Evolutionary conservation across 257 asterid species (phyloP), one percentile per base, ranked within the genome.

Genomic region (Avicennia marina): DNA sequence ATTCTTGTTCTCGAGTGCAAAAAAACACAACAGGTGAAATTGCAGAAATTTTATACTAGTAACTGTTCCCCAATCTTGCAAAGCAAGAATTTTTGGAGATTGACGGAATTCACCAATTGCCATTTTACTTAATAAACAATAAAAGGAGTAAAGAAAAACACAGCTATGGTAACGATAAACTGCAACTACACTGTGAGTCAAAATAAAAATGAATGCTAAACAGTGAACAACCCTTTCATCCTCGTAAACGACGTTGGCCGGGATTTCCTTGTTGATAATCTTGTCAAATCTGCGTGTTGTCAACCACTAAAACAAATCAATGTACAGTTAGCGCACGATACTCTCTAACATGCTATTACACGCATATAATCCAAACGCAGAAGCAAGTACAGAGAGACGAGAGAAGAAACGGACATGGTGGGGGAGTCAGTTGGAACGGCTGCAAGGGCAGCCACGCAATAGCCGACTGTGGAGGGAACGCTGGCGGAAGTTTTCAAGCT

Each of bases 251-350:
- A 46, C 17, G 27, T 46, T 46, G 53, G 53, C 53, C 26, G 53
- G 53, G 10, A 46, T 46, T 24, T 46, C 53, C 53, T 46, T 46
- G 53, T 46, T 46, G 53, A 46, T 46, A 46, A 46, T 46, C 53
- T 46, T 46, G 53, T 46, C 53, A 46, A 46, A 46, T 17, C 53
- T 46, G 20, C 8, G 6, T 40, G 40, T 18, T 26, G 43, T 6
- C 17, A 40, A 27, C 24, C 34, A 32, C 16, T 0, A 56, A 57
- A 27, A 60, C 65, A 63, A 70, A 1, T 22, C 33, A 15, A 52
- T 3, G 25, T 3, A 46, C 10, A 3, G 13, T 4, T 46, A 20
- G 7, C 15, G 1, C 17, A 13, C 1, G 6, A 41, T 41, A 41
- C 1, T n/a, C n/a, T n/a, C n/a, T n/a, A 15, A 44, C 2, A 18